A percentile compares a stretch with the other conserved stretches of the same genome.
Evolutionary conservation across 257 asterid species (phyloP).

Genomic region (Primulina huaijiensis): DNA sequence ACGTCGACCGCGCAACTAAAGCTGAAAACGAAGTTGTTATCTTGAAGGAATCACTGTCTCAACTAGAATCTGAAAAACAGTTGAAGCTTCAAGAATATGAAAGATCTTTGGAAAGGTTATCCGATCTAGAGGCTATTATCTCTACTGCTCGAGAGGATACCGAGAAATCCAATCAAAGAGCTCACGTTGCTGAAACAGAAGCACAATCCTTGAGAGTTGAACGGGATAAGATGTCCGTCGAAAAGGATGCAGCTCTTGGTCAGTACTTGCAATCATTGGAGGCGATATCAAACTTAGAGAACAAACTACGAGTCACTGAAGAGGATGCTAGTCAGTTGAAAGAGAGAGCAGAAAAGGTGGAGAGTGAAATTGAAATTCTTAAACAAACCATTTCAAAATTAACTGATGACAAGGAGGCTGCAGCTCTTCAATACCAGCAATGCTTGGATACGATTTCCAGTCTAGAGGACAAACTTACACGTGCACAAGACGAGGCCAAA

Average conservation of each 20-base stretch:
- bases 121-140: conserved; percentile 50
- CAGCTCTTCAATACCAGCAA: conserved; percentile 55
- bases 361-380: conserved; percentile 65
- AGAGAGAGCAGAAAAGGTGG: conserved; percentile 78
- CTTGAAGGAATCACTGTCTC: conserved; percentile 54
- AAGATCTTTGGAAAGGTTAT: conserved; percentile 58
- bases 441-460: conserved; percentile 60
- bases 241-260: conserved; percentile 76
- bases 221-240: conserved; percentile 45
- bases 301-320: conserved; percentile 53
- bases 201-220: conserved; percentile 48
- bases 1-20: conserved; percentile 59
- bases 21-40: conserved; percentile 73
- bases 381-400: conserved; percentile 52
- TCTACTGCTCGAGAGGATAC: conserved; percentile 43
- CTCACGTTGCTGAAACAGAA: conserved; percentile 53
- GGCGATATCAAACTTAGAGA: conserved; percentile 74
- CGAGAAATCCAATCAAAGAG: conserved; percentile 46
- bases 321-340: conserved; percentile 55
- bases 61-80: conserved; percentile 69
- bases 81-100: conserved; percentile 67
- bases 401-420: conserved; percentile 67
- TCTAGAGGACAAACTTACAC: conserved; percentile 54
- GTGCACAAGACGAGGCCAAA: conserved; percentile 60
- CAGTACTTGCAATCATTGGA: conserved; percentile 69